These are phyloP conservation scores for Phialophora expanda DNA, from an alignment of 2,329 filamentous ascomycete genomes.

Conservation along the genomic window DNA sequence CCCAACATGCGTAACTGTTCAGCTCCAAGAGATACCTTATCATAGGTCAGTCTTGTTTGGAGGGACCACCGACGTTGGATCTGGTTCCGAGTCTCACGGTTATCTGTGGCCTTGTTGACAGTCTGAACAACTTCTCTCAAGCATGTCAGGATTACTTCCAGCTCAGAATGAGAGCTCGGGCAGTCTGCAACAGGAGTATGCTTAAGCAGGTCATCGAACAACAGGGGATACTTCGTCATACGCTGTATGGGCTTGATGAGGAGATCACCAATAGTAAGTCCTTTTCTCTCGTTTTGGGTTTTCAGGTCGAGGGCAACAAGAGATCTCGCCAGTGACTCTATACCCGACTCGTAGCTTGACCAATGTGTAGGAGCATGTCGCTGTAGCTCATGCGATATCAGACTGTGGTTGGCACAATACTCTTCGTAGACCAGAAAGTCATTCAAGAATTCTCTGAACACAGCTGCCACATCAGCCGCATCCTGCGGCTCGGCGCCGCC, in stretches of 20 bases:
- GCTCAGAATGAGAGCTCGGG: slow-evolving; percentile 77
- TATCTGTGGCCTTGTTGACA: slow-evolving; percentile 84
- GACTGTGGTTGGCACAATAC: slow-evolving; percentile 86
- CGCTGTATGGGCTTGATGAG: slow-evolving; percentile 96
- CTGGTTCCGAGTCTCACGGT: slow-evolving; percentile 69
- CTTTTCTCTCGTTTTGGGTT: slow-evolving; percentile 69
- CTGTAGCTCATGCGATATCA: slow-evolving; percentile 78
- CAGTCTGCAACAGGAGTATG: slow-evolving; percentile 85
- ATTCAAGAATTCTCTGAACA: slow-evolving; percentile 70
- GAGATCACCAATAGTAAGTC: slow-evolving; percentile 81
- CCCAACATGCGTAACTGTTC: slow-evolving; percentile 79
- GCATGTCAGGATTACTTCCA: slow-evolving; percentile 73
- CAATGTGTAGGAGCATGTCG: slow-evolving; percentile 72
- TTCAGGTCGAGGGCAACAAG: slow-evolving; percentile 72
- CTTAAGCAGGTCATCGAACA: slow-evolving; percentile 83
- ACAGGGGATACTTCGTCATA: slow-evolving; percentile 85
- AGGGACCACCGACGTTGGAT: slow-evolving; percentile 84
- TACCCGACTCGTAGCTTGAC: slow-evolving; percentile 80
- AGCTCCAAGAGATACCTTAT: slow-evolving; percentile 60
- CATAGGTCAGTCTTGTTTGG: slow-evolving; percentile 79
- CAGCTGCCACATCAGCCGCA: slow-evolving; percentile 58
- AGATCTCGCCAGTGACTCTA: slow-evolving; percentile 80
- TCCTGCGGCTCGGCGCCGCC: slow-evolving; percentile 57
- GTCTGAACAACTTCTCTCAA: slow-evolving; percentile 76
- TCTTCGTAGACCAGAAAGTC: slow-evolving; percentile 88